Base-by-base conservation (phyloP, 2,329 filamentous ascomycete genomes). In the Verticillium dahliae region DNA sequence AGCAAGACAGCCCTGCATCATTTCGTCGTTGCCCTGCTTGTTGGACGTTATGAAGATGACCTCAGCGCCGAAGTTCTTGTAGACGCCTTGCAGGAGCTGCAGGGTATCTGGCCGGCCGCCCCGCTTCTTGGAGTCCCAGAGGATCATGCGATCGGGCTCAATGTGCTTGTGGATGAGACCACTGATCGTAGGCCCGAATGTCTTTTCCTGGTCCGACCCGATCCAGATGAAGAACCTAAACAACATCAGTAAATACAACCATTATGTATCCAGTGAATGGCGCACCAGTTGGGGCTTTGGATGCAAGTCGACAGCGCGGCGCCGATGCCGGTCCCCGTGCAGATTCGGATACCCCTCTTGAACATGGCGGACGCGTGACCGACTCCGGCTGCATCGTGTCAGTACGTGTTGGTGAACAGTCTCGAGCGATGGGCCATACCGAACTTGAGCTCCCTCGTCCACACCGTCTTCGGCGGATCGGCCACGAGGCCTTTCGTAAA, bases 31-130 rank as follows among this genome's bases (percentile, higher is more conserved):
- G 34, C 75, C 75, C 61, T 72, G 67, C 72, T 66, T 74, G 62
- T 77, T 77, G 45, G 72, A 75, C 1, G 75, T 77, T 65, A 77
- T 77, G 68, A 77, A 77, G 61, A 77, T 76, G 54, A 77, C 75
- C 67, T 77, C 75, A 5, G 75, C 75, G 13, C 73, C 71, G 62
- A 75, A 77, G 65, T 70, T 75, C 37, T 65, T 57, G 71, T 73
- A 77, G 13, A 73, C 75, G 27, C 75, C 74, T 66, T 71, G 74
- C 60, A 77, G 70, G 1, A 77, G 69, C 63, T 73, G 66, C 58
- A 77, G 67, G 6, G 69, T 69, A 67, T 77, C 73, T 4, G 75
- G 75, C 6, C 75, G 68, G 4, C 74, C 74, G n/a, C 75, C 75
- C 35, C 72, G 69, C 67, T 77, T 73, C 69, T 75, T 76, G 0